phyloP scores from a whole-genome alignment of 345 rosid genomes.

The Aquilaria yunnanensis region DNA sequence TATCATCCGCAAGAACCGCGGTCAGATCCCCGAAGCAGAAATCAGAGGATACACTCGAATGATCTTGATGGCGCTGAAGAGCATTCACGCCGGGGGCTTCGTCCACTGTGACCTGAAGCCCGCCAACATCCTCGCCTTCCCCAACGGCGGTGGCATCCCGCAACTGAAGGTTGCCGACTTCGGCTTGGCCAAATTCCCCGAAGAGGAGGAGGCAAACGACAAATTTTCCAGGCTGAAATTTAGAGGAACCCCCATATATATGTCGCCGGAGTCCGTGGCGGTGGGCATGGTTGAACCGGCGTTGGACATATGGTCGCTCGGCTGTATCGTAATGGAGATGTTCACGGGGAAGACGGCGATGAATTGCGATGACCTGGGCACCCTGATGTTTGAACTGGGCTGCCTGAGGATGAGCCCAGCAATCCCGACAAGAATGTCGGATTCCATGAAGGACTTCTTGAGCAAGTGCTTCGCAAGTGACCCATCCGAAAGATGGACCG shows the following conservation, averaged over 20 bases:
- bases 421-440: conserved; percentile 1
- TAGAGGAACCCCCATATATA: background rate
- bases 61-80: background rate
- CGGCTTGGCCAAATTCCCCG: background rate
- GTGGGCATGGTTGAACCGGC: too few relatives aligned
- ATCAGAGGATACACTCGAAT: background rate
- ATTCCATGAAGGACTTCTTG: background rate
- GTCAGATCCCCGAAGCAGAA: background rate
- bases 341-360: background rate
- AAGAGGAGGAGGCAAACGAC: too few relatives aligned
- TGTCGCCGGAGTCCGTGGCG: background rate
- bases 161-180: background rate
- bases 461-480: background rate
- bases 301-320: background rate
- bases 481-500: background rate
- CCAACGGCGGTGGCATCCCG: background rate
- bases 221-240: background rate
- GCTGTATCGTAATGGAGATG: background rate
- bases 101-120: conserved; percentile 5
- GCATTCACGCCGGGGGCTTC: background rate
- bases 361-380: too few relatives aligned
- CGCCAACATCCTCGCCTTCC: background rate
- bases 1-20: background rate
- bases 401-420: background rate
- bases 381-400: background rate